phyloP scores from a whole-genome alignment of 768 basidiomycete species.

The Tylopilus sp. region DNA sequence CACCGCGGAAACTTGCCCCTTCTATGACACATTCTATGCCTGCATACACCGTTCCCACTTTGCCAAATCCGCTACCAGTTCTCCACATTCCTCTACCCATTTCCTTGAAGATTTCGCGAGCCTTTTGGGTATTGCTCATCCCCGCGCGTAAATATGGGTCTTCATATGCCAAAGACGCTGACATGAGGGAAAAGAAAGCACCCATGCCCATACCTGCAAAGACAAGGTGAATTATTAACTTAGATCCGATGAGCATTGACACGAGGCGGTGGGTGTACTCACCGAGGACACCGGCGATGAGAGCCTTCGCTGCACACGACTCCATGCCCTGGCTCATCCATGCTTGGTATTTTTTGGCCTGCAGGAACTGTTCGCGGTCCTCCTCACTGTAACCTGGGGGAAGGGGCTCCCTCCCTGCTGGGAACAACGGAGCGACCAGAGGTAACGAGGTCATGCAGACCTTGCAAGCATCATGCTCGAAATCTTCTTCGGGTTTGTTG shows the following conservation, averaged over 20 bases:
- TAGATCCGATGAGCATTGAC: neutral
- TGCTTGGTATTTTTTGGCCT: constrained; percentile 75
- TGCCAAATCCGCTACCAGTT: constrained; percentile 88
- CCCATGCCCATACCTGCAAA: constrained; percentile 82
- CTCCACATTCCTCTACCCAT: constrained; percentile 93
- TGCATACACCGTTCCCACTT: constrained; percentile 92
- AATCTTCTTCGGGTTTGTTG: constrained; percentile 14
- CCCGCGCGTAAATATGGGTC: constrained; percentile 77
- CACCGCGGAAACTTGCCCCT: constrained; percentile 57
- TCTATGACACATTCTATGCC: constrained; percentile 95
- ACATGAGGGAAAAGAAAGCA: constrained; percentile 96
- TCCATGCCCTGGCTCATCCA: constrained; percentile 74
- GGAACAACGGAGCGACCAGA: constrained; percentile 68
- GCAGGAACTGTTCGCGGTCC: constrained; percentile 61
- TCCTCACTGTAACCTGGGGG: constrained; percentile 82
- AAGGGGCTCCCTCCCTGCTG: constrained; percentile 83
- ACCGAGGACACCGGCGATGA: constrained; percentile 82
- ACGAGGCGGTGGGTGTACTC: constrained; percentile 26
- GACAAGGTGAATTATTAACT: neutral
- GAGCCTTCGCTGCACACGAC: constrained; percentile 81
- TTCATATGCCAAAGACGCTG: constrained; percentile 91
- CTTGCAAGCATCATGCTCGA: neutral
- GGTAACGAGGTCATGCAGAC: constrained; percentile 25
- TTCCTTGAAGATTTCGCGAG: constrained; percentile 82
- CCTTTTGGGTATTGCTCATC: constrained; percentile 70